Base-by-base conservation (phyloP, 1,139 yeast genomes). In the Protomyces macrosporus region DNA sequence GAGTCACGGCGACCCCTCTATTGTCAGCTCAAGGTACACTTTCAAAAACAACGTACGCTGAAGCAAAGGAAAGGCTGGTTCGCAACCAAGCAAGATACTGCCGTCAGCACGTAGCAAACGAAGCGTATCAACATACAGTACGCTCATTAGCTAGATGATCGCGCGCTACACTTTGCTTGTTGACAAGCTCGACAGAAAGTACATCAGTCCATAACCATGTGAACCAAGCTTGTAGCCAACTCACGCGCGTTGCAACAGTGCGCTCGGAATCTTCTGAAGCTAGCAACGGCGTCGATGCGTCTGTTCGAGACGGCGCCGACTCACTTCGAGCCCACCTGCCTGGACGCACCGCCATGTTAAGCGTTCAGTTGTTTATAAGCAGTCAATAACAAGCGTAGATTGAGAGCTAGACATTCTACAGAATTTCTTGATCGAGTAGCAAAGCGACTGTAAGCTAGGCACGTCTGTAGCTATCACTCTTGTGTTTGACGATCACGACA, bases 71-170 rank as follows among this genome's bases (percentile, higher is more conserved):
- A 7, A 58, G 36, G 6, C 56, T 51, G 16, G 62, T 58, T 6
- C 62, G 42, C n/a, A 58, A 30, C 62, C 62, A 58, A 9, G 62
- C 62, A 16, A 58, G 53, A 42, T 51, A 58, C 42, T 57, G 45
- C 53, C 35, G 10, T 36, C 4, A 33, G 16, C n/a, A 35, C 9
- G 34, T 37, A 53, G 16, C 36, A 30, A 7, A 30, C 7, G 42
- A n/a, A 14, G n/a, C 9, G 32, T 7, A 30, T 2, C 10, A 33
- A 5, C 16, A 6, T 14, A 14, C 35, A 48, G 36, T n/a, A 3
- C 53, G 34, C 16, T 48, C 62, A 52, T 58, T 58, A 5, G 62
- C 62, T 10, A 58, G 45, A 40, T 58, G 62, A 35, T 58, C 62
- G 51, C 62, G 35, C 7, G 62, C 62, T 23, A 58, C 62, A 10